phyloP scores from a whole-genome alignment of 176 grass and related monocot species.

The Phoenix dactylifera region DNA sequence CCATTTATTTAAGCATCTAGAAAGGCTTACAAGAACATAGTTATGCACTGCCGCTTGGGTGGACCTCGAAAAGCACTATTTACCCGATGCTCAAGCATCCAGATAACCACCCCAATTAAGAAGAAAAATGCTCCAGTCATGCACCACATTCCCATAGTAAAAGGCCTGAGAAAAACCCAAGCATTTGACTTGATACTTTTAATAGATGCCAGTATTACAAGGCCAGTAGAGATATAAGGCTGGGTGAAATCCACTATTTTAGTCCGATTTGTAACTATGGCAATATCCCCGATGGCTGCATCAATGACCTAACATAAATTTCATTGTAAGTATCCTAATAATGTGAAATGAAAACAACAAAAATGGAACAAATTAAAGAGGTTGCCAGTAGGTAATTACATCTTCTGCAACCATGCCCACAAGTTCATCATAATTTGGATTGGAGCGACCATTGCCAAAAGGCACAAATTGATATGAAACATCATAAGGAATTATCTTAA shows the following conservation, averaged over 20 bases:
- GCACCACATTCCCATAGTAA: constrained; percentile 19
- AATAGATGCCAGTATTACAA: constrained; percentile 21
- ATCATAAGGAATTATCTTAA: constrained; percentile 19
- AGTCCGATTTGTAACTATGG: constrained; percentile 18
- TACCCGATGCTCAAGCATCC: constrained; percentile 22
- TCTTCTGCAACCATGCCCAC: constrained; percentile 19
- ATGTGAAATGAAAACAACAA: neutral
- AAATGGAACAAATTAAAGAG: neutral
- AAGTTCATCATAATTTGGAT: constrained; percentile 24
- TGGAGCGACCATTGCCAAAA: constrained; percentile 6
- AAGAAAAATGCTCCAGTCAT: constrained; percentile 19
- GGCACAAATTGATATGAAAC: constrained; percentile 20
- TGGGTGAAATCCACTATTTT: constrained; percentile 18
- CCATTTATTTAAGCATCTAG: neutral
- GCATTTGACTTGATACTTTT: constrained; percentile 19
- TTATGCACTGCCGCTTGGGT: constrained; percentile 15
- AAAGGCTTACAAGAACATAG: constrained; percentile 18
- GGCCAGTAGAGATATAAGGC: constrained; percentile 19
- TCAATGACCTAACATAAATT: constrained; percentile 21
- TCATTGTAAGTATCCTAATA: neutral
- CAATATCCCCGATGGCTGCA: constrained; percentile 18
- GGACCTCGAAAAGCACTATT: constrained; percentile 16
- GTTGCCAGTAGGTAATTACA: constrained; percentile 9
- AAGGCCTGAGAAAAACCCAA: constrained; percentile 25
- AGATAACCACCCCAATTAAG: constrained; percentile 24